These are phyloP conservation scores for Barbarea vulgaris DNA, from an alignment of 345 rosid genomes.

Conservation along the genomic window DNA sequence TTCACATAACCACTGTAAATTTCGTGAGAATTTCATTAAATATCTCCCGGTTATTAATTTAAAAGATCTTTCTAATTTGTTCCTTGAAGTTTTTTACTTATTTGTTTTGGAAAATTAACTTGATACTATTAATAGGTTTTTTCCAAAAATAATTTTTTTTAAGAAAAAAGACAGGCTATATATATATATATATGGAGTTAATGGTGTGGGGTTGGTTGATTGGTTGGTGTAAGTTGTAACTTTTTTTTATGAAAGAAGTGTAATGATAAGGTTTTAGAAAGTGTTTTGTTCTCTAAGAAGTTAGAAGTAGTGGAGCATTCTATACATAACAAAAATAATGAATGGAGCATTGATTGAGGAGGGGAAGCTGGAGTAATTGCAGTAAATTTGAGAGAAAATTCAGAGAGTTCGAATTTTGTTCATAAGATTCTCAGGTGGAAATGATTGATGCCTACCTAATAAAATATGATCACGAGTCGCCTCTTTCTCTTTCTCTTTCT, in stretches of 20 bases:
- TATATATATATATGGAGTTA: slow-evolving; percentile 12
- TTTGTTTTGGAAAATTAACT: slow-evolving; percentile 4
- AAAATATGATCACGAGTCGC: slow-evolving; percentile 33
- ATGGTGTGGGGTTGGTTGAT: slow-evolving; percentile 27
- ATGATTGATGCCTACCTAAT: slow-evolving; percentile 34
- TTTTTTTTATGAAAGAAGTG: slow-evolving; percentile 6
- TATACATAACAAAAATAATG: slow-evolving; percentile 5
- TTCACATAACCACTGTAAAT: not conserved
- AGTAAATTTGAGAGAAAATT: slow-evolving; percentile 11
- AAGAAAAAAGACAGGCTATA: not conserved
- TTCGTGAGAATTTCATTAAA: not conserved
- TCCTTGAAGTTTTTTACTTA: not conserved
- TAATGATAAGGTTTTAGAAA: slow-evolving; percentile 25
- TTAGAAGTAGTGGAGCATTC: slow-evolving; percentile 14
- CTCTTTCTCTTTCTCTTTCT: slow-evolving; percentile 10
- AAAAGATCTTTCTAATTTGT: not conserved
- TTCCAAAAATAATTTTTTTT: not conserved
- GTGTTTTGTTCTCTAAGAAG: slow-evolving; percentile 10
- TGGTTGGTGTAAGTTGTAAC: slow-evolving; percentile 30
- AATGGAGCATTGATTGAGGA: slow-evolving; percentile 34
- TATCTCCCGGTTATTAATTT: not conserved
- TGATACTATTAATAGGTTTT: not conserved
- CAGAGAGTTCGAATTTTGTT: not conserved
- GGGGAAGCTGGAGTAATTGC: slow-evolving; percentile 18
- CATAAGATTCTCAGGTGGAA: slow-evolving; percentile 24